Evolutionary conservation across 2,329 filamentous ascomycete species (phyloP).

Genomic region (Fusarium sp.): DNA sequence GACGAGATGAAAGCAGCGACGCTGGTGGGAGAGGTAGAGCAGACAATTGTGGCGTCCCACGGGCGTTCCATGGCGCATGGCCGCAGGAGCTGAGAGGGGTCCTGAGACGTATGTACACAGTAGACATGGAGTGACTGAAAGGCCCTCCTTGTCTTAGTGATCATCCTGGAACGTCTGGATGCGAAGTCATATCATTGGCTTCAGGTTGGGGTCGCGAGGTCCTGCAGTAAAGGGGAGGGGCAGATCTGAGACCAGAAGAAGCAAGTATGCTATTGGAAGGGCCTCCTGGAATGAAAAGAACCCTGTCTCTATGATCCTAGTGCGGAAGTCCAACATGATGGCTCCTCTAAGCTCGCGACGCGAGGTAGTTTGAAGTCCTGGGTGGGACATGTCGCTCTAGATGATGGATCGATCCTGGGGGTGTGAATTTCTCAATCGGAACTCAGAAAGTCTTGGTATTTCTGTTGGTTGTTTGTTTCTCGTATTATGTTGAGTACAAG

Average conservation of each 20-base stretch:
- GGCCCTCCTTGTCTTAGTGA: neutral
- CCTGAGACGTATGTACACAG: conserved; percentile 2
- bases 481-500: neutral
- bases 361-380: neutral
- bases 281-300: conserved; percentile 18
- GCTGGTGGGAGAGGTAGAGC: conserved; percentile 2
- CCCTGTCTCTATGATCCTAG: neutral
- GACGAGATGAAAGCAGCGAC: conserved; percentile 11
- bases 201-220: neutral
- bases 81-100: conserved; percentile 8
- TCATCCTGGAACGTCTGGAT: neutral
- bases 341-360: conserved; percentile 1
- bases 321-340: neutral
- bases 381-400: neutral
- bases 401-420: conserved; percentile 2
- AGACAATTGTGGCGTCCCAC: conserved; percentile 24
- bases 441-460: conserved; percentile 15
- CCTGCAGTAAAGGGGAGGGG: conserved; percentile 1
- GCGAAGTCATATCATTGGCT: neutral
- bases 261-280: conserved; percentile 5
- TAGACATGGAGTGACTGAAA: neutral
- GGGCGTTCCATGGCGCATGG: conserved; percentile 14
- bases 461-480: conserved; percentile 7
- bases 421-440: conserved; percentile 4
- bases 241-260: conserved; percentile 10